A percentile compares a stretch with the other conserved stretches of the same genome.
Conservation (phyloP, 768 basidiomycete genomes). For the Sarcomyxa edulis region DNA sequence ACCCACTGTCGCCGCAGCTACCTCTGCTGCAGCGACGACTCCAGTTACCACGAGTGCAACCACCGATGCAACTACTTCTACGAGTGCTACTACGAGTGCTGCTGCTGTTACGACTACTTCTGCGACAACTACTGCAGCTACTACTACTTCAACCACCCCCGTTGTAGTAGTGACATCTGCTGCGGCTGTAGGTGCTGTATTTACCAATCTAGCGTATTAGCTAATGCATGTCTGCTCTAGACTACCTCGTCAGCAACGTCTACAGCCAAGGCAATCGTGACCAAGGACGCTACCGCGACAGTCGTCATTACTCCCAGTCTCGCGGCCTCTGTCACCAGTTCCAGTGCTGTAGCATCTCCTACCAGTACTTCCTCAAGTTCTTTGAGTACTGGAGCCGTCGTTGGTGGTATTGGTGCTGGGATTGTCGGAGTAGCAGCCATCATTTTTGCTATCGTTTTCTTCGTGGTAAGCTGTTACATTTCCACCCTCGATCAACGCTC, state of each 20-base stretch:
- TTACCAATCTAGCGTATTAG: too few species aligned
- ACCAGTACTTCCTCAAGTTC: slow-evolving; percentile 8
- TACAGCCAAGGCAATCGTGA: too few species aligned
- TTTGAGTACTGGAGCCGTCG: slow-evolving; percentile 23
- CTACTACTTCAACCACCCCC: slow-evolving; percentile 1
- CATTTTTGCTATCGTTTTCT: slow-evolving; percentile 38
- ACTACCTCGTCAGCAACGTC: too few species aligned
- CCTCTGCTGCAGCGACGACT: too few species aligned
- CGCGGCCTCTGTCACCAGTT: not conserved
- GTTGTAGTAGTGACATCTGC: too few species aligned
- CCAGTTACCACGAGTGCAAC: slow-evolving; percentile 5
- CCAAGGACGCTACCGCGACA: too few species aligned
- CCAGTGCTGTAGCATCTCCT: slow-evolving; percentile 8
- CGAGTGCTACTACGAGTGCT: too few species aligned
- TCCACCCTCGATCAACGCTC: slow-evolving; percentile 3
- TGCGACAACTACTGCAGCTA: slow-evolving; percentile 2
- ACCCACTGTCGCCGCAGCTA: too few species aligned
- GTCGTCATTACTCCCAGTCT: too few species aligned
- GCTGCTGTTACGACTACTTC: not conserved
- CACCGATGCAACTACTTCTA: too few species aligned
- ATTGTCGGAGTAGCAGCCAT: slow-evolving; percentile 37
- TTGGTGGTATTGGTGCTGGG: slow-evolving; percentile 42
- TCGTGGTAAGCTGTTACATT: slow-evolving; percentile 31
- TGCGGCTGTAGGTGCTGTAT: too few species aligned
- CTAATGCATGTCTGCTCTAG: too few species aligned